A percentile compares a stretch with the other conserved stretches of the same genome.
Evolutionary conservation across 768 basidiomycete genomes (phyloP).

Genomic region (Clathrus columnatus): DNA sequence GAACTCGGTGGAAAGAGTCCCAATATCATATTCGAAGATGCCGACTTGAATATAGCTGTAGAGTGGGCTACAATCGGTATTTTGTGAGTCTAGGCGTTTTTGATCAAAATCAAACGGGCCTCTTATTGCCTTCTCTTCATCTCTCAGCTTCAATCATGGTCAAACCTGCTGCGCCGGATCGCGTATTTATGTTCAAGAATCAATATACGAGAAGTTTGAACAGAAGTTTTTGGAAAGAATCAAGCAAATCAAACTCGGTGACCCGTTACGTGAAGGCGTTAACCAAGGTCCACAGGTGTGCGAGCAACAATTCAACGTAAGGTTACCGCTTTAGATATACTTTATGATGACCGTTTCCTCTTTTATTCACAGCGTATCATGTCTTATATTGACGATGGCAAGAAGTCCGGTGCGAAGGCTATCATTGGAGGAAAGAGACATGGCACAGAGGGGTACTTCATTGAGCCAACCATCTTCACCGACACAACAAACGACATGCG

Average conservation of each 20-base stretch:
- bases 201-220: constrained; percentile 74
- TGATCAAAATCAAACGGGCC: background rate
- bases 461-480: constrained; percentile 69
- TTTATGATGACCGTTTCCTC: constrained; percentile 6
- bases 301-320: constrained; percentile 59
- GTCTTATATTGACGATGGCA: constrained; percentile 69
- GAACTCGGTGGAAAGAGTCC: constrained; percentile 76
- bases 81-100: constrained; percentile 42
- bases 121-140: background rate
- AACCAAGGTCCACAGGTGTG: constrained; percentile 78
- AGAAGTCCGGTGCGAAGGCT: constrained; percentile 58
- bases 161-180: constrained; percentile 77
- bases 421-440: constrained; percentile 52
- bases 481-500: constrained; percentile 59
- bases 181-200: constrained; percentile 70
- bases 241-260: constrained; percentile 46
- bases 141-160: constrained; percentile 57
- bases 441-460: constrained; percentile 58
- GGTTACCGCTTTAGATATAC: constrained; percentile 16
- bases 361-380: constrained; percentile 65
- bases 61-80: constrained; percentile 65
- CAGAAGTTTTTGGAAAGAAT: constrained; percentile 45
- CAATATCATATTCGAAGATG: constrained; percentile 63
- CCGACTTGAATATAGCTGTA: constrained; percentile 62
- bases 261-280: constrained; percentile 51